Percentiles rank a stretch among this genome's conserved stretches.
Conservation (phyloP, 257 asterid genomes). For the Eucommia ulmoides region DNA sequence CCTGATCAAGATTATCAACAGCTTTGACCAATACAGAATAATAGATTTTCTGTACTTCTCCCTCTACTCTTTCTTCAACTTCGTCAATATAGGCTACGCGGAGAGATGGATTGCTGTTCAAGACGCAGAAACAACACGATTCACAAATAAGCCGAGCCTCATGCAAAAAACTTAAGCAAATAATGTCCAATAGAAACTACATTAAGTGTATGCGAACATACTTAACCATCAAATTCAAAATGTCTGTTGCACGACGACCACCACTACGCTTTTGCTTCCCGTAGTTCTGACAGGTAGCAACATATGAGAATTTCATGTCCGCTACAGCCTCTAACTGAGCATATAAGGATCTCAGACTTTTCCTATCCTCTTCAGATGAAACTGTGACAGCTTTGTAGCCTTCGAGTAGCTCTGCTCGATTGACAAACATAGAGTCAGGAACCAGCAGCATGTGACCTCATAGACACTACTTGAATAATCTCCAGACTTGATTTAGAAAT, state of each 20-base stretch:
- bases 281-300: slow-evolving; percentile 94
- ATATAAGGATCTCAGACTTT: slow-evolving; percentile 84
- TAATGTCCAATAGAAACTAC: too few relatives aligned
- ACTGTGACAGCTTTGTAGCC: slow-evolving; percentile 67
- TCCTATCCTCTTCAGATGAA: slow-evolving; percentile 70
- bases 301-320: slow-evolving; percentile 94
- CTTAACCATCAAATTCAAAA: slow-evolving; percentile 96
- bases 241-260: slow-evolving; percentile 97
- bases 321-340: slow-evolving; percentile 92
- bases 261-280: slow-evolving; percentile 94
- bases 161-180: background rate
- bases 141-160: background rate
- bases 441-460: slow-evolving; percentile 9
- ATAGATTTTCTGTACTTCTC: slow-evolving; percentile 63
- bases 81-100: slow-evolving; percentile 98
- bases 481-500: background rate
- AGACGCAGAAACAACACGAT: slow-evolving; percentile 7
- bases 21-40: slow-evolving; percentile 95
- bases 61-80: slow-evolving; percentile 88
- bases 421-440: slow-evolving; percentile 6
- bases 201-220: slow-evolving; percentile 30
- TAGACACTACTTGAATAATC: background rate
- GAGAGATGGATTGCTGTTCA: slow-evolving; percentile 83
- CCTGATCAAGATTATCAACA: slow-evolving; percentile 97
- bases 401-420: slow-evolving; percentile 64